Evolutionary conservation across 2,329 filamentous ascomycete genomes (phyloP).

Genomic region (Pyrenochaeta sp.): DNA sequence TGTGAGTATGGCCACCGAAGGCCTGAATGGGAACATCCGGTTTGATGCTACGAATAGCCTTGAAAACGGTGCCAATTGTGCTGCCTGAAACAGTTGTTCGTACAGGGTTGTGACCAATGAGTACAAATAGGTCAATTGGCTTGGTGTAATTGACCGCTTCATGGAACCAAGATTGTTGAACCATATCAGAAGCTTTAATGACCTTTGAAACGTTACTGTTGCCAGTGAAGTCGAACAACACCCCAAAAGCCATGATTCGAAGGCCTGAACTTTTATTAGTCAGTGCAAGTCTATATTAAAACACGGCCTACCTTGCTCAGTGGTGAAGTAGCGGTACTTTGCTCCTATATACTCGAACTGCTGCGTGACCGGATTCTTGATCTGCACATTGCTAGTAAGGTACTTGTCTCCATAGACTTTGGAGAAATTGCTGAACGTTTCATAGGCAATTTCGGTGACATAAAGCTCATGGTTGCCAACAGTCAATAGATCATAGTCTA

Average conservation of each 20-base stretch:
- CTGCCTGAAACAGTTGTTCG: slow-evolving; percentile 56
- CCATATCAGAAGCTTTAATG: slow-evolving; percentile 61
- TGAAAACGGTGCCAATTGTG: slow-evolving; percentile 61
- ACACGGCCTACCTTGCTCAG: slow-evolving; percentile 49
- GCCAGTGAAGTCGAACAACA: slow-evolving; percentile 60
- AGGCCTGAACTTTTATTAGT: slow-evolving; percentile 42
- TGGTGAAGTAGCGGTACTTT: slow-evolving; percentile 61
- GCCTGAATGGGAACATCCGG: slow-evolving; percentile 69
- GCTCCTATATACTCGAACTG: slow-evolving; percentile 57
- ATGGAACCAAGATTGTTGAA: slow-evolving; percentile 67
- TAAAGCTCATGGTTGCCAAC: slow-evolving; percentile 74
- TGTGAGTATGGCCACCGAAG: slow-evolving; percentile 71
- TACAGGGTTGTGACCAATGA: slow-evolving; percentile 71
- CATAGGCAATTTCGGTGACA: slow-evolving; percentile 67
- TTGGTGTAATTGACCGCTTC: slow-evolving; percentile 63
- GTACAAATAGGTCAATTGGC: slow-evolving; percentile 69
- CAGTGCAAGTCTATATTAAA: background rate
- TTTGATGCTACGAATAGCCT: slow-evolving; percentile 65
- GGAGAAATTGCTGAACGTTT: slow-evolving; percentile 67
- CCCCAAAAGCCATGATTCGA: slow-evolving; percentile 63
- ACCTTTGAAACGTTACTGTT: slow-evolving; percentile 70
- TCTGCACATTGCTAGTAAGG: slow-evolving; percentile 63
- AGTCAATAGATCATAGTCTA: slow-evolving; percentile 64
- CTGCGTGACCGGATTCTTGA: slow-evolving; percentile 54
- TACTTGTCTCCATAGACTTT: slow-evolving; percentile 65